phyloP scores from a whole-genome alignment of 2,329 filamentous ascomycete species.

The Lachnellula occidentalis region DNA sequence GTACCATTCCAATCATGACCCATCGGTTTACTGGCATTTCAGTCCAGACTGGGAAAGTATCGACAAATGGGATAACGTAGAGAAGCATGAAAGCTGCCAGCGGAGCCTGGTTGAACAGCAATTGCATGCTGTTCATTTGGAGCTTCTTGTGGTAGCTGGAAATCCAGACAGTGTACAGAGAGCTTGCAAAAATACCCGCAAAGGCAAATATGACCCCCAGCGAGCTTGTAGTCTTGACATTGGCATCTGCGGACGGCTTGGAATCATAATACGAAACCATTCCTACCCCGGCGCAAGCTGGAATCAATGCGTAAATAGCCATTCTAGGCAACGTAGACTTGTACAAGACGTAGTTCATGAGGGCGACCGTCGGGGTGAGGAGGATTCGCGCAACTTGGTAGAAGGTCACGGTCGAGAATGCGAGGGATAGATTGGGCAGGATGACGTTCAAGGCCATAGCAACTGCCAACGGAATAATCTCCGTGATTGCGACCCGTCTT shows the following conservation, averaged over 20 bases:
- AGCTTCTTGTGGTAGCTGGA: conserved; percentile 59
- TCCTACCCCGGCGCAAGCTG: conserved; percentile 58
- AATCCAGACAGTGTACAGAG: conserved; percentile 66
- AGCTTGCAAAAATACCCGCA: conserved; percentile 57
- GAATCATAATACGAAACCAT: conserved; percentile 66
- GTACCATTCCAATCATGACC: conserved; percentile 54
- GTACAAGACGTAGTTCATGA: conserved; percentile 61
- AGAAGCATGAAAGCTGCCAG: conserved; percentile 57
- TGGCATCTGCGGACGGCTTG: conserved; percentile 41
- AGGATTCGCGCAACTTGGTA: conserved; percentile 66
- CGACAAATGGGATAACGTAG: conserved; percentile 60
- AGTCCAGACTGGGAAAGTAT: conserved; percentile 54
- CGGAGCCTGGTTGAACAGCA: conserved; percentile 63
- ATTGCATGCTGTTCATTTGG: conserved; percentile 62
- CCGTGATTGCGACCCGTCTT: conserved; percentile 46
- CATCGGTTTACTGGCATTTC: conserved; percentile 47
- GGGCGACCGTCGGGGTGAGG: conserved; percentile 58
- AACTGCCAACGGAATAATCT: conserved; percentile 58
- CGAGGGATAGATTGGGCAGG: conserved; percentile 61
- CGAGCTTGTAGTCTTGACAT: conserved; percentile 49
- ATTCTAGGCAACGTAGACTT: conserved; percentile 47
- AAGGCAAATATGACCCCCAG: conserved; percentile 62
- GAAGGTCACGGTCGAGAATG: conserved; percentile 63
- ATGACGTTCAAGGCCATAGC: conserved; percentile 67
- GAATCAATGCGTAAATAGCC: conserved; percentile 48